phyloP scores from a whole-genome alignment of 352 stramenopile species.

The Phytophthora pseudosyringae region DNA sequence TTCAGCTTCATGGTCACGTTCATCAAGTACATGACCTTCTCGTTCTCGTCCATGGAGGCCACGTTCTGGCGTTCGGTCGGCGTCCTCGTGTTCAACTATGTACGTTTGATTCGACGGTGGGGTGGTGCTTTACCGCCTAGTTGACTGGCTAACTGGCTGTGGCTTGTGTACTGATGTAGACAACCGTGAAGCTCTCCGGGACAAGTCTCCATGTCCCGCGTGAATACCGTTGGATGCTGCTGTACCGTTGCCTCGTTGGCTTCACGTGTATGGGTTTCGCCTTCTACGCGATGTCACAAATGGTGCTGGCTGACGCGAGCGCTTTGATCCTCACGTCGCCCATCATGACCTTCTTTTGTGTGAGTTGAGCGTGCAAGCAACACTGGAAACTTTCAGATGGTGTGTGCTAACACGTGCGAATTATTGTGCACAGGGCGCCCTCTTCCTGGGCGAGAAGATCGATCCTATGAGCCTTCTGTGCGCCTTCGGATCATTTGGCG shows the following conservation, averaged over 20 bases:
- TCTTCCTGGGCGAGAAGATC: conserved; percentile 47
- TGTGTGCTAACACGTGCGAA: neutral
- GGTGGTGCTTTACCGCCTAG: neutral
- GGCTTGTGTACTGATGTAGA: conserved; percentile 3
- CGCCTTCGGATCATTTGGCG: conserved; percentile 42
- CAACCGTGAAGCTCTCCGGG: conserved; percentile 3
- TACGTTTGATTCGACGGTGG: conserved; percentile 18
- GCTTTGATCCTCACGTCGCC: conserved; percentile 60
- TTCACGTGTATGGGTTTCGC: conserved; percentile 72
- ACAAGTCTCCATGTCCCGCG: conserved; percentile 49
- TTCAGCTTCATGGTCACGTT: conserved; percentile 80
- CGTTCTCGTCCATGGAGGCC: conserved; percentile 72
- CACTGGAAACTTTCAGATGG: neutral
- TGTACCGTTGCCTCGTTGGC: conserved; percentile 60
- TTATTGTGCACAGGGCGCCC: conserved; percentile 25
- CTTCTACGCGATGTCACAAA: conserved; percentile 77
- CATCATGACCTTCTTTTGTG: conserved; percentile 35
- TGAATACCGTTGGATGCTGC: conserved; percentile 52
- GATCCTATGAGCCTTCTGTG: conserved; percentile 39
- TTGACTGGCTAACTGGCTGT: neutral
- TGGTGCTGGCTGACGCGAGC: conserved; percentile 77
- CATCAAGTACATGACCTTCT: conserved; percentile 72
- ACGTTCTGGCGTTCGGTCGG: conserved; percentile 72
- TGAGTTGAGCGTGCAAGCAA: conserved; percentile 5
- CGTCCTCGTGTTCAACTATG: conserved; percentile 61